Evolutionary conservation across 805 yeast genomes (phyloP).

Genomic region (Ogataea corticis): DNA sequence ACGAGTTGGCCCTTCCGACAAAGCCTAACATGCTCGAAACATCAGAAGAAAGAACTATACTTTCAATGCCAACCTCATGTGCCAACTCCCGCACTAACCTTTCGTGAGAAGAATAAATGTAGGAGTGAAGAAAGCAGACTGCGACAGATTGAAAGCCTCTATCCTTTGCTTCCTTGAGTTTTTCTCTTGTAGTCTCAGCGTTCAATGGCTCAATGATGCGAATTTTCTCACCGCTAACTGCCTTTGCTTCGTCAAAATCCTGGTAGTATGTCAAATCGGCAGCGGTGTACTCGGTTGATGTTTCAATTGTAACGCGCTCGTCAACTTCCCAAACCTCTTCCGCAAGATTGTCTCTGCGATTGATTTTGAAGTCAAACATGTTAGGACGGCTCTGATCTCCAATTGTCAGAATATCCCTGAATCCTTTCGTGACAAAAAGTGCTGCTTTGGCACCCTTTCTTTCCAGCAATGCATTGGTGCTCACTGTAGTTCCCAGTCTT

Average conservation of each 20-base stretch:
- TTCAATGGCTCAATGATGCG: slow-evolving; percentile 55
- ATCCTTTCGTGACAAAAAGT: slow-evolving; percentile 82
- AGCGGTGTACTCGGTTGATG: slow-evolving; percentile 11
- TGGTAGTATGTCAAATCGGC: slow-evolving; percentile 55
- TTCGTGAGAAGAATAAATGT: slow-evolving; percentile 71
- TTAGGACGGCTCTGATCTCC: slow-evolving; percentile 92
- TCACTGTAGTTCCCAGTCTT: slow-evolving; percentile 91
- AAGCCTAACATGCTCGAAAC: slow-evolving; percentile 75
- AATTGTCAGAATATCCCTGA: slow-evolving; percentile 73
- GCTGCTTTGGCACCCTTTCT: slow-evolving; percentile 89
- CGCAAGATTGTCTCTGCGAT: slow-evolving; percentile 68
- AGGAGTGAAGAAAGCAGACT: slow-evolving; percentile 69
- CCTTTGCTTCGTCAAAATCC: slow-evolving; percentile 55
- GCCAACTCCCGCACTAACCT: slow-evolving; percentile 57
- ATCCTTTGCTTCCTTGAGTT: slow-evolving; percentile 45
- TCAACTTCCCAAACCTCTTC: slow-evolving; percentile 78
- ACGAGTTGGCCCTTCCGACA: slow-evolving; percentile 71
- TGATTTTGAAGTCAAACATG: slow-evolving; percentile 78
- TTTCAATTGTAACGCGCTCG: slow-evolving; percentile 81
- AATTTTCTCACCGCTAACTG: slow-evolving; percentile 66
- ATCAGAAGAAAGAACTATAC: slow-evolving; percentile 65
- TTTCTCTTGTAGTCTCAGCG: slow-evolving; percentile 37
- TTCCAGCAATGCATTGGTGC: slow-evolving; percentile 90
- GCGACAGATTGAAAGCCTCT: slow-evolving; percentile 69
- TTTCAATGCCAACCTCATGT: slow-evolving; percentile 57